Percentiles rank a stretch among this genome's conserved stretches.
phyloP scores from a whole-genome alignment of 23 red algal genomes.

The Gracilariopsis chorda region DNA sequence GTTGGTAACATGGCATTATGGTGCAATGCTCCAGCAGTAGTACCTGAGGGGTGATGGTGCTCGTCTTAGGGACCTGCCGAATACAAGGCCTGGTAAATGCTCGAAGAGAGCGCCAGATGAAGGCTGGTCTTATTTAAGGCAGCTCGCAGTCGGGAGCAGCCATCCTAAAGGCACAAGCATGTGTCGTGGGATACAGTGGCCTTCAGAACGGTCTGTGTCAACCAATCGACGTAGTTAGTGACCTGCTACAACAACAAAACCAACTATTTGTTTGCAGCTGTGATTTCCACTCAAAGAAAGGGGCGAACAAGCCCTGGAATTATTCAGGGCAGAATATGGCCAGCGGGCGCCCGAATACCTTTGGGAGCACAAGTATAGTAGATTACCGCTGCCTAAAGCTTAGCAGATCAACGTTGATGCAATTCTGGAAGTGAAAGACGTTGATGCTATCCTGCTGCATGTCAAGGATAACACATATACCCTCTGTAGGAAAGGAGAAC shows the following conservation, averaged over 20 bases:
- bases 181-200: background rate
- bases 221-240: background rate
- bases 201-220: background rate
- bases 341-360: background rate
- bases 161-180: slow-evolving; percentile 7
- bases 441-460: too few relatives aligned
- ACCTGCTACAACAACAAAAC: slow-evolving; percentile 6
- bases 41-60: too few relatives aligned
- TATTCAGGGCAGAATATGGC: background rate
- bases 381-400: too few relatives aligned
- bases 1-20: too few relatives aligned
- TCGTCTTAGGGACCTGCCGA: background rate
- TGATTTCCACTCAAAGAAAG: background rate
- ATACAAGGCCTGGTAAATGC: slow-evolving; percentile 3
- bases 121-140: slow-evolving; percentile 1
- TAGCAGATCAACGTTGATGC: too few relatives aligned
- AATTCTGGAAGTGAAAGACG: too few relatives aligned
- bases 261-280: background rate
- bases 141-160: background rate
- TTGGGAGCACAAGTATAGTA: background rate
- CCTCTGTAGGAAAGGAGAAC: too few relatives aligned
- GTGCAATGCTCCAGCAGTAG: too few relatives aligned
- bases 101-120: background rate
- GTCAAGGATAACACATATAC: too few relatives aligned
- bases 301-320: background rate